phyloP scores from a whole-genome alignment of 352 stramenopile genomes.

The Globisporangium splendens region DNA sequence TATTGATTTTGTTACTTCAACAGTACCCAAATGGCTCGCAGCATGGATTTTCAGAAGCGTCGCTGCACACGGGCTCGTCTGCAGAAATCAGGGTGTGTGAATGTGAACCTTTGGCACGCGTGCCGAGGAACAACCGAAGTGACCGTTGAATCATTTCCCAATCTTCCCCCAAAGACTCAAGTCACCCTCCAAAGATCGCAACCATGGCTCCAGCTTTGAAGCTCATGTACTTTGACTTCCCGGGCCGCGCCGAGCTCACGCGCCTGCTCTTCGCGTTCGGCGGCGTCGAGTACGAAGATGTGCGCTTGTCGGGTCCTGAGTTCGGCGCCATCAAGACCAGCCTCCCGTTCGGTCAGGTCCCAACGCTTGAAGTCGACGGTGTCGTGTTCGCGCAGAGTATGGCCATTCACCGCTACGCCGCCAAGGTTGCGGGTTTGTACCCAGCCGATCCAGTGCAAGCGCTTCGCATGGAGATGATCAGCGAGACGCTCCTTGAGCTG shows the following conservation, averaged over 20 bases:
- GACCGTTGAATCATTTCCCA: not conserved
- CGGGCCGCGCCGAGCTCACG: slow-evolving; percentile 51
- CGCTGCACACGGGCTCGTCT: no score
- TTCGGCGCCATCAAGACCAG: slow-evolving; percentile 50
- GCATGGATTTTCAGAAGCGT: no score
- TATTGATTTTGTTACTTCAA: no score
- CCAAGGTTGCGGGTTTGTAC: slow-evolving; percentile 33
- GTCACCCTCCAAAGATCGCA: not conserved
- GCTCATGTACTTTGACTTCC: slow-evolving; percentile 68
- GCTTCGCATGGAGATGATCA: slow-evolving; percentile 25
- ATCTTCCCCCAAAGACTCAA: not conserved
- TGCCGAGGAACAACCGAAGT: no score
- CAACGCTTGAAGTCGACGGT: slow-evolving; percentile 36
- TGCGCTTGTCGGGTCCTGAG: slow-evolving; percentile 35
- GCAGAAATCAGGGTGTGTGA: no score
- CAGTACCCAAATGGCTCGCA: no score
- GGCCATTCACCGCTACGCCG: slow-evolving; percentile 43
- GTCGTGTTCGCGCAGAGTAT: slow-evolving; percentile 29
- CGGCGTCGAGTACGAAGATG: slow-evolving; percentile 60
- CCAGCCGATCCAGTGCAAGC: slow-evolving; percentile 20
- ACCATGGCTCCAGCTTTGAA: slow-evolving; percentile 28
- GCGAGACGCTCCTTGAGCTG: slow-evolving; percentile 15
- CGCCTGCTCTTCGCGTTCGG: slow-evolving; percentile 54
- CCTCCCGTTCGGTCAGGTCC: slow-evolving; percentile 44
- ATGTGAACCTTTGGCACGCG: no score